Evolutionary conservation across 1,284 basidiomycete species (phyloP).

Genomic region (Ganoderma lingzhi): DNA sequence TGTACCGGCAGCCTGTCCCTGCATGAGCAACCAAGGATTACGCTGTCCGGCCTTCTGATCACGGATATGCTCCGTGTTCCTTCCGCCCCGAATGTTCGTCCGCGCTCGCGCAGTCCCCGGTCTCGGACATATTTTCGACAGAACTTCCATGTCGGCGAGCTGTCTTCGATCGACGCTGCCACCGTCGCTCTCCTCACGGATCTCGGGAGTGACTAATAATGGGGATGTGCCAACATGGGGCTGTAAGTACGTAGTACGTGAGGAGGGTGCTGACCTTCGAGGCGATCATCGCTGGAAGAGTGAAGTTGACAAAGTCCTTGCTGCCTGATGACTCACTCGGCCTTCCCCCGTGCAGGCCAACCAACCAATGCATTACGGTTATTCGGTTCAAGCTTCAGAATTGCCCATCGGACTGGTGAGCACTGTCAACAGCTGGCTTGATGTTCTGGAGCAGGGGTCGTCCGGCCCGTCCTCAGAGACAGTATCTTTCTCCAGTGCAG

Average conservation of each 20-base stretch:
- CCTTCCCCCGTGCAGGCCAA: not conserved
- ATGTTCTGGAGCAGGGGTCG: too few relatives aligned
- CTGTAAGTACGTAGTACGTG: constrained; percentile 9
- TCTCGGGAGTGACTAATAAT: constrained; percentile 20
- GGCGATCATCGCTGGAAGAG: not conserved
- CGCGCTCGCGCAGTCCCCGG: not conserved
- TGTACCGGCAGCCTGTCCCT: not conserved
- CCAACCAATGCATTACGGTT: not conserved
- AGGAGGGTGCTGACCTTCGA: not conserved
- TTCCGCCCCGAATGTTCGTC: constrained; percentile 25
- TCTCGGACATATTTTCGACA: not conserved
- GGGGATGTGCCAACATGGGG: not conserved
- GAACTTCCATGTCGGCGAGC: not conserved
- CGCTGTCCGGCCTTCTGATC: constrained; percentile 21
- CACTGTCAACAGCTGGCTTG: not conserved
- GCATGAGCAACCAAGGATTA: not conserved
- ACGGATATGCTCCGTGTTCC: constrained; percentile 33
- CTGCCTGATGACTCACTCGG: not conserved
- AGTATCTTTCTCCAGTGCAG: too few relatives aligned
- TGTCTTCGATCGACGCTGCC: too few relatives aligned
- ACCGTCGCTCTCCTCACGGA: not conserved
- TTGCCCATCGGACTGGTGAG: not conserved
- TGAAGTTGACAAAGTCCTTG: not conserved
- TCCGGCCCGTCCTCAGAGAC: too few relatives aligned
- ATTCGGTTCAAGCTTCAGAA: not conserved